These are phyloP conservation scores for Opeltia flavorubescens DNA, from an alignment of 495 filamentous ascomycete species.

Conservation along the genomic window DNA sequence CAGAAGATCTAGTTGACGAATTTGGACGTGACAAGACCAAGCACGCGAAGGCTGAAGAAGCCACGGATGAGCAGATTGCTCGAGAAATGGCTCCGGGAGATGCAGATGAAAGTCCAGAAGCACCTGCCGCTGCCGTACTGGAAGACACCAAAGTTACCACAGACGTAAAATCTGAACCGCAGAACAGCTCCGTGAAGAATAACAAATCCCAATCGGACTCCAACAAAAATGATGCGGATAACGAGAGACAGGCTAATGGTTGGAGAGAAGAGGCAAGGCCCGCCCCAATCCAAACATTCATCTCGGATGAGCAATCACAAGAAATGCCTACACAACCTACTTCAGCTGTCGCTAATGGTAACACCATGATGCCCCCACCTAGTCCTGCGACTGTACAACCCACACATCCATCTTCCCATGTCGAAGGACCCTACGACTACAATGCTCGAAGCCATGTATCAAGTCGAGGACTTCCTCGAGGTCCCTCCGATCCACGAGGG, in stretches of 20 bases:
- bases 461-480: slow-evolving; percentile 10
- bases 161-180: not conserved
- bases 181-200: not conserved
- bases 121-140: slow-evolving; percentile 3
- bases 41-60: slow-evolving; percentile 8
- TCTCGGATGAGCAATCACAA: slow-evolving; percentile 6
- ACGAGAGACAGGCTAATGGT: slow-evolving; percentile 9
- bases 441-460: slow-evolving; percentile 7
- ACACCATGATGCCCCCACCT: slow-evolving; percentile 15
- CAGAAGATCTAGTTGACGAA: slow-evolving; percentile 2
- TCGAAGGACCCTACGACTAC: slow-evolving; percentile 5
- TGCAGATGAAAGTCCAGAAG: slow-evolving; percentile 14
- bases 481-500: slow-evolving; percentile 15
- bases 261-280: slow-evolving; percentile 7
- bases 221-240: slow-evolving; percentile 8
- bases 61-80: slow-evolving; percentile 14
- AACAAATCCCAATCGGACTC: not conserved
- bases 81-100: slow-evolving; percentile 21
- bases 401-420: slow-evolving; percentile 1
- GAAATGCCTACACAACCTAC: not conserved
- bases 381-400: slow-evolving; percentile 15
- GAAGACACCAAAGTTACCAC: slow-evolving; percentile 9
- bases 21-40: slow-evolving; percentile 2
- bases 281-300: slow-evolving; percentile 6
- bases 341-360: not conserved